Evolutionary conservation across 306 rosid genomes (phyloP), one percentile per base, ranked within the genome.

Genomic region (Cucurbita pepo): DNA sequence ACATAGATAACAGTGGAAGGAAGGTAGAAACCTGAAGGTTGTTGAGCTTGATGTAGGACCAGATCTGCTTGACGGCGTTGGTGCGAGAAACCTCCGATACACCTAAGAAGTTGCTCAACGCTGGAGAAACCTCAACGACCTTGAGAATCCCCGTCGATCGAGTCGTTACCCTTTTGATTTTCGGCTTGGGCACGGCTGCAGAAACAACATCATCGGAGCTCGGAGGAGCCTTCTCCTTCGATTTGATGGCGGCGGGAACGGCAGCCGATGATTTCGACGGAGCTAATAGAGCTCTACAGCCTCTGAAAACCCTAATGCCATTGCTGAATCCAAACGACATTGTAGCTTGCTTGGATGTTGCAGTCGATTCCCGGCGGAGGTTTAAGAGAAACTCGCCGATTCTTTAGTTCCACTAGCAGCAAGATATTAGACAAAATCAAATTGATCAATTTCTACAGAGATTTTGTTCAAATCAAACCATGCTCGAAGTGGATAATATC

Each of bases 21-120:
- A 37, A 16, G 25, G 40, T 45, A 19, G 3, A 3, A 47, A 85
- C 88, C 84, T 85, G 86, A 21, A 79, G 88, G 21, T 77, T 73
- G 51, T 82, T 80, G 61, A 72, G 77, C 82, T 82, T 85, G 81
- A 85, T 73, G 76, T 85, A 75, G 58, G 78, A 78, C 88, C 86
- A 85, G 73, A 85, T 72, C 73, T 77, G 79, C 84, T 79, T 85
- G 71, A 85, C 84, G 51, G 84, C 86, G 7, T 75, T 51, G 34
- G 81, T 59, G 18, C 88, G 83, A 47, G 86, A 79, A 38, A 77
- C 58, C 77, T 85, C 81, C 5, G 79, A 11, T 47, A 47, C 77
- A 51, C 86, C 84, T 53, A 85, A 70, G 54, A 82, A 82, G 76
- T 56, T 72, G 14, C 78, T 47, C 56, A 84, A 72, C 63, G 81